A percentile compares a stretch with the other conserved stretches of the same genome.
These are phyloP conservation scores for Penicillium sp. DNA, from an alignment of 2,329 filamentous ascomycete genomes.

Conservation along the genomic window DNA sequence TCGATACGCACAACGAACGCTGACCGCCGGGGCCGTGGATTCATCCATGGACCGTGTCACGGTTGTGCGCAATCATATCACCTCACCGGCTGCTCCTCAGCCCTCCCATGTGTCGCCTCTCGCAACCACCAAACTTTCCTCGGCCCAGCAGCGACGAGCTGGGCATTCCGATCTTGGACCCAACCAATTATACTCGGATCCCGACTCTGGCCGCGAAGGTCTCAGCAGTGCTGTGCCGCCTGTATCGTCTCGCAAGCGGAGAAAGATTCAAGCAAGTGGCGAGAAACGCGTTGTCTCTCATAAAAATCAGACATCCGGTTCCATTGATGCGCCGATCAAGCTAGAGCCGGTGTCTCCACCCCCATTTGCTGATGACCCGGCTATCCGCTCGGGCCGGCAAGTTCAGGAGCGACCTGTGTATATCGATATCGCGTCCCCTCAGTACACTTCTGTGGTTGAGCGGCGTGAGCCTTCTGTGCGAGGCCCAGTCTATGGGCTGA, in stretches of 20 bases:
- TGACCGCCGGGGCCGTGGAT: conserved; percentile 35
- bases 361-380: conserved; percentile 44
- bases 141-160: conserved; percentile 52
- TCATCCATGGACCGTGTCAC: conserved; percentile 48
- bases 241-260: conserved; percentile 48
- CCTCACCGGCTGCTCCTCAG: conserved; percentile 67
- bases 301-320: conserved; percentile 30
- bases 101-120: conserved; percentile 62
- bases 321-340: conserved; percentile 52
- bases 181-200: conserved; percentile 22
- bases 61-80: conserved; percentile 66
- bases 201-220: conserved; percentile 38
- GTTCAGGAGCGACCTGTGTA: conserved; percentile 44
- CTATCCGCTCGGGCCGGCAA: conserved; percentile 30
- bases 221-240: conserved; percentile 38
- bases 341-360: conserved; percentile 58
- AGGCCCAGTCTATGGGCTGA: conserved; percentile 31
- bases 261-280: conserved; percentile 40
- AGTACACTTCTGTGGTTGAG: conserved; percentile 32
- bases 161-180: conserved; percentile 34
- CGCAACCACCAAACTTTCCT: conserved; percentile 47
- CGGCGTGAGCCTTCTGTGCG: conserved; percentile 27
- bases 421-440: conserved; percentile 41
- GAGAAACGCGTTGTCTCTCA: conserved; percentile 28
- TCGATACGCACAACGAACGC: conserved; percentile 36